phyloP scores from a whole-genome alignment of 345 rosid genomes.

The Camelina laxa region DNA sequence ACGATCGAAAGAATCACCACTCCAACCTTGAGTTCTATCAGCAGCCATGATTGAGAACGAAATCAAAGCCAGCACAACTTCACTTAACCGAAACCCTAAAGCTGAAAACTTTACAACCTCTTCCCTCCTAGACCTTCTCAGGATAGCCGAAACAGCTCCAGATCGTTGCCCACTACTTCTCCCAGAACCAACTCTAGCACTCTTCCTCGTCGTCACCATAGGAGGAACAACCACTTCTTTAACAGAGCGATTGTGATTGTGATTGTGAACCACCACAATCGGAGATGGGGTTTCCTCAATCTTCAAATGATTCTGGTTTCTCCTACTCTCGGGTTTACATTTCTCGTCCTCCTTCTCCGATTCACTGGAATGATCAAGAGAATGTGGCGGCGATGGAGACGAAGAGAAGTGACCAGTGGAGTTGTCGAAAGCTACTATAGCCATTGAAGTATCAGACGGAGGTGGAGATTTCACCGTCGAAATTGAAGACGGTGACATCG shows the following conservation, averaged over 20 bases:
- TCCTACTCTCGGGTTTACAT: slow-evolving; percentile 19
- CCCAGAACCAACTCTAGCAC: slow-evolving; percentile 49
- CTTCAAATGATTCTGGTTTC: slow-evolving; percentile 21
- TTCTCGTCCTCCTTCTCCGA: slow-evolving; percentile 30
- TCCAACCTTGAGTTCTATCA: slow-evolving; percentile 95
- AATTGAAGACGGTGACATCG: slow-evolving; percentile 36
- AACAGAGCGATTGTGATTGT: slow-evolving; percentile 17
- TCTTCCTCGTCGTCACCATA: slow-evolving; percentile 40
- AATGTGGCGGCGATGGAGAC: slow-evolving; percentile 47
- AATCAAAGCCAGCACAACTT: slow-evolving; percentile 71
- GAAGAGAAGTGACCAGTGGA: slow-evolving; percentile 58
- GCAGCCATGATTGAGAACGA: slow-evolving; percentile 97
- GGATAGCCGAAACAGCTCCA: slow-evolving; percentile 43
- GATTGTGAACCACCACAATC: slow-evolving; percentile 37
- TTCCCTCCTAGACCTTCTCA: slow-evolving; percentile 40
- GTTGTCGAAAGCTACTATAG: slow-evolving; percentile 66
- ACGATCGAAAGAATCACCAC: slow-evolving; percentile 95
- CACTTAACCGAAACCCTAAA: slow-evolving; percentile 73
- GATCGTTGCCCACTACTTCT: slow-evolving; percentile 46
- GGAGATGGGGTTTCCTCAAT: slow-evolving; percentile 40
- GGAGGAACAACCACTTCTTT: slow-evolving; percentile 38
- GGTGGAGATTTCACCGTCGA: slow-evolving; percentile 36
- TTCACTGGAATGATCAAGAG: slow-evolving; percentile 50
- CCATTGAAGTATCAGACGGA: slow-evolving; percentile 54
- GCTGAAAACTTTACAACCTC: slow-evolving; percentile 53